phyloP scores from a whole-genome alignment of 2,329 filamentous ascomycete species.

The Pestalotiopsis sp. region DNA sequence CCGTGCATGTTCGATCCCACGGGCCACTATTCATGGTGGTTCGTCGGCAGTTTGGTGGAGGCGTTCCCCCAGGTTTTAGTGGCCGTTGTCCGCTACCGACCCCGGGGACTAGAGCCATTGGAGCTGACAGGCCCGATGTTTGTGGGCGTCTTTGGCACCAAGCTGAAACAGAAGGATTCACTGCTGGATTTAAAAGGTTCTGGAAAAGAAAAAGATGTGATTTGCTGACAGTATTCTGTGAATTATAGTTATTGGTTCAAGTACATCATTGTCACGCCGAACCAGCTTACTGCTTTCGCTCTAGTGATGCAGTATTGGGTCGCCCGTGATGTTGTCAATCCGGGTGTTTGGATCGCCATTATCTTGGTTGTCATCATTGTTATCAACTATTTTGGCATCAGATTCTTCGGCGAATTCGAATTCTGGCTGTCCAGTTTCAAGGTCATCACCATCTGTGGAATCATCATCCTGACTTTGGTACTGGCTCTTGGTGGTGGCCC shows the following conservation, averaged over 20 bases:
- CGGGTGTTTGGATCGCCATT: constrained; percentile 78
- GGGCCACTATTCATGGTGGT: neutral
- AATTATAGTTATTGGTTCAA: constrained; percentile 63
- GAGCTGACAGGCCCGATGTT: neutral
- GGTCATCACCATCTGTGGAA: constrained; percentile 65
- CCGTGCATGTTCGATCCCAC: neutral
- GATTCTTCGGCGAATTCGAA: constrained; percentile 68
- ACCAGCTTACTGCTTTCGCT: constrained; percentile 80
- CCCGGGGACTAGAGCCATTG: neutral
- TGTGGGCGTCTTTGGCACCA: neutral
- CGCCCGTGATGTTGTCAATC: constrained; percentile 65
- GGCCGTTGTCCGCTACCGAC: neutral
- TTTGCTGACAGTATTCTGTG: neutral
- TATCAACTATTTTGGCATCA: constrained; percentile 73
- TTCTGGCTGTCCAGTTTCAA: constrained; percentile 70
- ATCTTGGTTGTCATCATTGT: constrained; percentile 64
- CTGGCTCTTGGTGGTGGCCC: constrained; percentile 68
- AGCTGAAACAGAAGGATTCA: neutral
- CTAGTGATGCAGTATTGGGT: constrained; percentile 82
- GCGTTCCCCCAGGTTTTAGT: neutral
- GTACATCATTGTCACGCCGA: constrained; percentile 86
- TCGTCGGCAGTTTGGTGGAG: neutral
- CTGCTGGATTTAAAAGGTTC: neutral
- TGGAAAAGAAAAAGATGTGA: neutral
- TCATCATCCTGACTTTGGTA: constrained; percentile 67